Base-by-base conservation (phyloP, 2,329 filamentous ascomycete genomes). In the Coniella vitis region DNA sequence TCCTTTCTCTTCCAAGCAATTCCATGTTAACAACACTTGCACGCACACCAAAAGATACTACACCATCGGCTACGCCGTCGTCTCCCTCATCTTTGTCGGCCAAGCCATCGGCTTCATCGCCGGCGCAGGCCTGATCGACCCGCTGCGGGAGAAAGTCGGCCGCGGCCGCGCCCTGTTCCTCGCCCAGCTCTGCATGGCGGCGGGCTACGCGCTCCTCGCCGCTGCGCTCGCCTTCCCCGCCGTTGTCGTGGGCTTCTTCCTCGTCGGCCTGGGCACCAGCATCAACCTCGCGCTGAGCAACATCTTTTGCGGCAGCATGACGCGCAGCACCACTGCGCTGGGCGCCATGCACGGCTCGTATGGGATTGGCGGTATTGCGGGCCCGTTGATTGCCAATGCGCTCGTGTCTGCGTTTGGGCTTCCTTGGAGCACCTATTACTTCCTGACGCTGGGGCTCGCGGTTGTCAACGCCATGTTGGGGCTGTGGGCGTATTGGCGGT, bases 61-160 rank as follows among this genome's bases (percentile, higher is more conserved):
- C 60, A 56, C 73, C 50, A 87, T 93, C 48, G 84, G 83, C 37
- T 91, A 93, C 62, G 84, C 82, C 2, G 67, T 88, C 8, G 86
- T 93, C 3, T 91, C 88, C 2, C 70, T 91, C 34, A 87, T 94
- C 59, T 94, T 93, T 69, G 77, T 93, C 25, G 79, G 83, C 38
- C 87, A 87, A 57, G 87, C 88, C 0, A 55, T 84, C 4, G 88
- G 88, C 14, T 94, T 89, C 67, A 82, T 94, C 59, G 64, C 75
- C 12, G 84, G 85, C 1, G 87, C 87, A 1, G 77, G 83, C 34
- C 72, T 84, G 53, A 76, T 84, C n/a, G 83, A 90, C 58, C 64
- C 68, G 1, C 68, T 90, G 4, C 74, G 83, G 47, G 66, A 69
- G 5, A 75, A 75, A 17, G 65, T 90, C 2, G 87, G 88, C 7